Conservation (phyloP, 1,284 basidiomycete genomes). For the Tilletia indica region DNA sequence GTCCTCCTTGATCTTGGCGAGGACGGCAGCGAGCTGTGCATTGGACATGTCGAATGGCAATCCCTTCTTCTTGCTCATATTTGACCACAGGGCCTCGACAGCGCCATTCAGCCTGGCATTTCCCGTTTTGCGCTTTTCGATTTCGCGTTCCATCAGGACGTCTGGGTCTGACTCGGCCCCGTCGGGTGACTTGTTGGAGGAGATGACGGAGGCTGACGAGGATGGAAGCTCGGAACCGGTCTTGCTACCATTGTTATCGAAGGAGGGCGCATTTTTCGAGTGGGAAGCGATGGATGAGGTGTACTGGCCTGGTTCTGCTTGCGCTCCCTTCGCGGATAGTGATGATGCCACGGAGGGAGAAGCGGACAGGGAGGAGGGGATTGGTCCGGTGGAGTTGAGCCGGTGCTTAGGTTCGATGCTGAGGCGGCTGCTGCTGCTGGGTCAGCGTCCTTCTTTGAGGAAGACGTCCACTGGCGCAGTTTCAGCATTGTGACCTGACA, state of each 20-base stretch:
- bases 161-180: constrained; percentile 3
- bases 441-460: constrained; percentile 9
- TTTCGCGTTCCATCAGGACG: constrained; percentile 17
- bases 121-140: constrained; percentile 32
- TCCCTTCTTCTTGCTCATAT: constrained; percentile 35
- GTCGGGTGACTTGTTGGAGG: neutral
- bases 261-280: neutral
- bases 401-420: neutral
- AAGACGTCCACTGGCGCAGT: constrained; percentile 16
- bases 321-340: neutral
- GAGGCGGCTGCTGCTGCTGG: neutral
- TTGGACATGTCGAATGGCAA: constrained; percentile 28
- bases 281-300: neutral
- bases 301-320: too few relatives aligned
- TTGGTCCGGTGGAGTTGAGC: neutral
- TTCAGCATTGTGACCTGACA: neutral
- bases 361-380: neutral
- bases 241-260: neutral
- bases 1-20: neutral
- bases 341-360: neutral
- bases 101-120: constrained; percentile 31
- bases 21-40: constrained; percentile 10
- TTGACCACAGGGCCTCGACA: constrained; percentile 37
- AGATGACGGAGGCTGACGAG: neutral
- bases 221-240: neutral